Base-by-base conservation (phyloP, 139 green algal species). In the Nannochloris sp. region DNA sequence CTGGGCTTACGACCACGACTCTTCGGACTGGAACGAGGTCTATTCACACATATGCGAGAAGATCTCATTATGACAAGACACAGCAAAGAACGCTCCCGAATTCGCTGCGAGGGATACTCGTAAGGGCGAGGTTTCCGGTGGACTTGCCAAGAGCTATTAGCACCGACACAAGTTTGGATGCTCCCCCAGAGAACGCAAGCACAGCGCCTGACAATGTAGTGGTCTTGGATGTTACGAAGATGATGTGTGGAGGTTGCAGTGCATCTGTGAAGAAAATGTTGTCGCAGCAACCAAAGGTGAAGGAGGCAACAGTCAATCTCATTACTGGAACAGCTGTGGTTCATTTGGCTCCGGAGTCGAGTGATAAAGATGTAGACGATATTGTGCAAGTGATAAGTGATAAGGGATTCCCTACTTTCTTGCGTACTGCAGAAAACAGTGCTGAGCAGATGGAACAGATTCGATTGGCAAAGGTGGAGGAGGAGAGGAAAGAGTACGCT, bases 201-300 rank as follows among this genome's bases (percentile, higher is more conserved):
- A 19, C 8, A 21, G 6, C 46, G 5, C n/a, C 16, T 8, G 46
- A 53, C n/a, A 53, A 10, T 21, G 15, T 73, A 2, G 57, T 87
- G 3, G 36, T 90, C 24, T 67, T 91, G 57, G 72, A 85, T 25
- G 84, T 91, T 36, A 40, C 23, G 8, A 68, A 68, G 19, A 91
- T 91, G 84, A 87, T 82, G 66, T 91, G 84, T 67, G 84, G 81
- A 3, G 84, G 84, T 10, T 91, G 84, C 77, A 78, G 71, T 53
- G 74, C 76, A 2, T 67, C 81, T 0, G 84, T 91, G n/a, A 82
- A 82, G 66, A 74, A 77, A 25, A 80, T 88, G 3, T 73, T 91
- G 51, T 18, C 54, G 31, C 67, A 61, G 34, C 69, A 83, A 29
- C 64, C 72, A 2, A 51, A 46, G 14, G 78, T 91, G 21, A 19